These are phyloP conservation scores for Isabelozyma rhagii DNA, from an alignment of 805 yeast species.

Conservation along the genomic window DNA sequence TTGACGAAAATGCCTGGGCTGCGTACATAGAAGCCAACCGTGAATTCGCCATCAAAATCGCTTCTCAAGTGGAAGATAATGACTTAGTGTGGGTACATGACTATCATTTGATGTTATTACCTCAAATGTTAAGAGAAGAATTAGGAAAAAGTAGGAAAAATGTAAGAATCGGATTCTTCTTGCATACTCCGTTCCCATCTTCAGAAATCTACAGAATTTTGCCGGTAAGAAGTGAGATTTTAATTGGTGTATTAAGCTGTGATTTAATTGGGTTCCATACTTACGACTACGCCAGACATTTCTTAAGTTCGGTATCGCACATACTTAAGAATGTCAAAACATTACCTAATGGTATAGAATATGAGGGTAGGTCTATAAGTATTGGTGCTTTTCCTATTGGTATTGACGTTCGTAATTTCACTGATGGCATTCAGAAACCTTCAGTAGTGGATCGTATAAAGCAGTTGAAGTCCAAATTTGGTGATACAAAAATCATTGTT, in stretches of 20 bases:
- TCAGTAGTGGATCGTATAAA: constrained; percentile 64
- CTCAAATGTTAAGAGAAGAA: constrained; percentile 74
- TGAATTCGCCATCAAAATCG: constrained; percentile 72
- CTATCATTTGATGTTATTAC: constrained; percentile 93
- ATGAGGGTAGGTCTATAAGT: constrained; percentile 67
- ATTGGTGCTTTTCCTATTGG: constrained; percentile 99
- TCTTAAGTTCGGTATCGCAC: constrained; percentile 82
- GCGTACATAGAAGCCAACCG: constrained; percentile 93
- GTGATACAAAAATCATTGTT: constrained; percentile 82
- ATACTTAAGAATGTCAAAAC: constrained; percentile 74
- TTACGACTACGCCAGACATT: constrained; percentile 97
- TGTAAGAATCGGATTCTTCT: constrained; percentile 84
- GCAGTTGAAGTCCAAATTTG: constrained; percentile 58
- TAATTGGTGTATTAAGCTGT: constrained; percentile 89
- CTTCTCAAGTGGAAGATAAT: constrained; percentile 66
- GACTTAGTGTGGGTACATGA: constrained; percentile 98
- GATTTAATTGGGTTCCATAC: constrained; percentile 97
- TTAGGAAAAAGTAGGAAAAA: constrained; percentile 48
- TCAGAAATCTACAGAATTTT: constrained; percentile 92
- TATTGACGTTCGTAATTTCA: constrained; percentile 89
- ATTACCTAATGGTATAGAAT: constrained; percentile 86
- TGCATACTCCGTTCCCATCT: constrained; percentile 98
- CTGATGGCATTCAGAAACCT: constrained; percentile 67
- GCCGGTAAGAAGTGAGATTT: constrained; percentile 91
- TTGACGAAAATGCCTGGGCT: constrained; percentile 97